Percentiles rank a stretch among this genome's conserved stretches.
These are phyloP conservation scores for Rutstroemia sp. DNA, from an alignment of 2,329 filamentous ascomycete species.

Conservation along the genomic window DNA sequence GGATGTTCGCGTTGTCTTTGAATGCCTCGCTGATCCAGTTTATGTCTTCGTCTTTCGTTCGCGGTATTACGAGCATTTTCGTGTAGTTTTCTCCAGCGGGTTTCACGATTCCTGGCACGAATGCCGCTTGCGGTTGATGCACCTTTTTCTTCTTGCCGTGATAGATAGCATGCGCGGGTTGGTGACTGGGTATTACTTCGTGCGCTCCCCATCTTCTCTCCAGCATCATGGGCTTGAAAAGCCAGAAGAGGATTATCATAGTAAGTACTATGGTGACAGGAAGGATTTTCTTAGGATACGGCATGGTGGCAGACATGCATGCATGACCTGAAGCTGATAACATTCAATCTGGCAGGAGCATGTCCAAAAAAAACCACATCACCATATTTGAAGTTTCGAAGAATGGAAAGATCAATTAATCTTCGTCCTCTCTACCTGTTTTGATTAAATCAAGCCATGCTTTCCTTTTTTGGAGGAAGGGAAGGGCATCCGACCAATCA, in stretches of 20 bases:
- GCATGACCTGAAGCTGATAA: not conserved
- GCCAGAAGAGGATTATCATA: not conserved
- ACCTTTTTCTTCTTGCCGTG: not conserved
- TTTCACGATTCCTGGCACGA: not conserved
- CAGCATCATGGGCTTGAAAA: not conserved
- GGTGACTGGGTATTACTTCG: not conserved
- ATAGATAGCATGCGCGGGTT: not conserved
- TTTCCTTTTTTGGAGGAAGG: not conserved
- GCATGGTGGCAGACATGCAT: not conserved
- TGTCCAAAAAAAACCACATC: not conserved
- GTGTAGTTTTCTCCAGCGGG: not conserved
- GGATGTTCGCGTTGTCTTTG: not conserved
- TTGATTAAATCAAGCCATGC: too few relatives aligned
- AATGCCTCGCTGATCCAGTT: not conserved
- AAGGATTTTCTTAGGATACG: not conserved
- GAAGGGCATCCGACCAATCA: not conserved
- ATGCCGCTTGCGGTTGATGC: not conserved
- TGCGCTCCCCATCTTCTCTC: not conserved
- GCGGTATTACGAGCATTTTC: constrained; percentile 3
- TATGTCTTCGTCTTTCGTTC: not conserved
- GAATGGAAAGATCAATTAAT: not conserved
- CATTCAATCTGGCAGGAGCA: not conserved
- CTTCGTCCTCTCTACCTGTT: too few relatives aligned
- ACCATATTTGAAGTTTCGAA: not conserved
- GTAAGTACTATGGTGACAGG: not conserved